These are phyloP conservation scores for Boletus hoseneyae DNA, from an alignment of 1,284 basidiomycete genomes.

Conservation along the genomic window DNA sequence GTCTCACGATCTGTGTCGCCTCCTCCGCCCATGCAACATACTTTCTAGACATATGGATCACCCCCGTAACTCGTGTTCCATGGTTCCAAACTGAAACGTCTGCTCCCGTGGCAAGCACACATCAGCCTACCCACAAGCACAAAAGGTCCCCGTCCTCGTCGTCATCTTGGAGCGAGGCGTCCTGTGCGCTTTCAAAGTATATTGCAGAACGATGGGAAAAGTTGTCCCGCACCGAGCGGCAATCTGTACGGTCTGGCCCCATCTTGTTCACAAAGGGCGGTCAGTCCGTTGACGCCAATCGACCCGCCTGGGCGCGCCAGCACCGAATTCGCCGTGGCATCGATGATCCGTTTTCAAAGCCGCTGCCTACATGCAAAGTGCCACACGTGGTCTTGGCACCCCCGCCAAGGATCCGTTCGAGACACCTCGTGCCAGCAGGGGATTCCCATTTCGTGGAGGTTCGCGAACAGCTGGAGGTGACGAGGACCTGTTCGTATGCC, in stretches of 20 bases:
- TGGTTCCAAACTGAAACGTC: conserved; percentile 45
- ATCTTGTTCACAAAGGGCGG: conserved; percentile 19
- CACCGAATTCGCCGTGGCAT: conserved; percentile 47
- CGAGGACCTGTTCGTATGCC: neutral
- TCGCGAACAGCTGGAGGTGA: conserved; percentile 1
- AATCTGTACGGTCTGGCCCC: conserved; percentile 14
- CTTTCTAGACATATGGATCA: conserved; percentile 49
- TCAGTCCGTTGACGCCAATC: conserved; percentile 20
- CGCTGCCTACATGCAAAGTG: conserved; percentile 6
- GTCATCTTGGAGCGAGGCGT: conserved; percentile 12
- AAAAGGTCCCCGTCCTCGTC: conserved; percentile 6
- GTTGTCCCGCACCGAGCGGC: conserved; percentile 20
- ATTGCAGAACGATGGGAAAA: conserved; percentile 33
- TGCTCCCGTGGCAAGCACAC: conserved; percentile 4
- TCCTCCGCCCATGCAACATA: conserved; percentile 41
- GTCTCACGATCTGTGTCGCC: conserved; percentile 47
- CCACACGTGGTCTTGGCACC: conserved; percentile 4
- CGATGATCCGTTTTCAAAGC: conserved; percentile 39
- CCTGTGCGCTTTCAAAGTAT: conserved; percentile 29
- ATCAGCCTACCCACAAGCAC: conserved; percentile 8
- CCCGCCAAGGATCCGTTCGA: conserved; percentile 22
- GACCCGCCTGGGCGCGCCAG: conserved; percentile 47
- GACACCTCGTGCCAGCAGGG: conserved; percentile 1
- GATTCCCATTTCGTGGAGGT: conserved; percentile 2
- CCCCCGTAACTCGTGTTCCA: conserved; percentile 46